phyloP scores from a whole-genome alignment of 805 yeast genomes.

The Sugiyamaella smithiae region DNA sequence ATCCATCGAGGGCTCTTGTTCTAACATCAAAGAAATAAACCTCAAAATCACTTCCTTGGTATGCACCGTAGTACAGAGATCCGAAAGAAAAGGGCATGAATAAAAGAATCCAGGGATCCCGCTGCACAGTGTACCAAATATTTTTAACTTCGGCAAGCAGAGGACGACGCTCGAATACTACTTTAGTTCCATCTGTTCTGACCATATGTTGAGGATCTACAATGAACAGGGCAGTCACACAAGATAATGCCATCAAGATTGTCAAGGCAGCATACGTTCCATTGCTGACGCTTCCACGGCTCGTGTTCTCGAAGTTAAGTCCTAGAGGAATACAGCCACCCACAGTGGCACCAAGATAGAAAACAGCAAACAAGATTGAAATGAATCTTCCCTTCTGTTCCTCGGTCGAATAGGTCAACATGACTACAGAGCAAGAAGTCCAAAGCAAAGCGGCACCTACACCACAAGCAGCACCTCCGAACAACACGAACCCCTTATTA shows the following conservation, averaged over 20 bases:
- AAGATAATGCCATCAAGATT: slow-evolving; percentile 47
- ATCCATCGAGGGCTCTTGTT: slow-evolving; percentile 59
- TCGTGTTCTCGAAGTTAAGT: slow-evolving; percentile 40
- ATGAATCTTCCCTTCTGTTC: slow-evolving; percentile 49
- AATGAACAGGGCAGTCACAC: slow-evolving; percentile 43
- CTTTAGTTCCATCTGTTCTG: slow-evolving; percentile 49
- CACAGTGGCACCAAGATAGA: slow-evolving; percentile 57
- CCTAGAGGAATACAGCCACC: slow-evolving; percentile 56
- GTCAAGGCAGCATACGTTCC: slow-evolving; percentile 55
- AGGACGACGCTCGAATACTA: slow-evolving; percentile 43
- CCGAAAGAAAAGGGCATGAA: slow-evolving; percentile 62
- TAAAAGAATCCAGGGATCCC: slow-evolving; percentile 45
- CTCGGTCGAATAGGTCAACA: slow-evolving; percentile 55
- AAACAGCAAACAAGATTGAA: slow-evolving; percentile 55
- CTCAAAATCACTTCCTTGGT: slow-evolving; percentile 57
- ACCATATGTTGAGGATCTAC: slow-evolving; percentile 49
- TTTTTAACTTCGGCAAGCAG: slow-evolving; percentile 44
- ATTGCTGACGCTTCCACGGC: slow-evolving; percentile 39
- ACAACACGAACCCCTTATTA: slow-evolving; percentile 50
- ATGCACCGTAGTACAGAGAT: slow-evolving; percentile 57
- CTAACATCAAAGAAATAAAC: slow-evolving; percentile 53
- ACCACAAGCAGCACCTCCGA: slow-evolving; percentile 56
- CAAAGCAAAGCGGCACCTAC: slow-evolving; percentile 52
- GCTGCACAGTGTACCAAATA: slow-evolving; percentile 37
- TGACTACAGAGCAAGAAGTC: slow-evolving; percentile 56